Base-by-base conservation (phyloP, 176 grass and related monocot species). In the Zoysia japonica region DNA sequence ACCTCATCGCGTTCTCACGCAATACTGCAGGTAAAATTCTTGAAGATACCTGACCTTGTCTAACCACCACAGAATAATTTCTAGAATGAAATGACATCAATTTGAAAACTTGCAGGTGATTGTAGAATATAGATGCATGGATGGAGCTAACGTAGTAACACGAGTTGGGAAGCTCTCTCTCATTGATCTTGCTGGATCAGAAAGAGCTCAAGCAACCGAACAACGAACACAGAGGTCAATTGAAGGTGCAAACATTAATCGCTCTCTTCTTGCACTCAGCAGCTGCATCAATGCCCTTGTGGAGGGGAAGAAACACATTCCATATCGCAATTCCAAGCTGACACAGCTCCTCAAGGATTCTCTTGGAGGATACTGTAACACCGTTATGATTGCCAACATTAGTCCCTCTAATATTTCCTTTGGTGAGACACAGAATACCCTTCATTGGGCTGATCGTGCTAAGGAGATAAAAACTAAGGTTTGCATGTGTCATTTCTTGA, bases 401-500 rank as follows among this genome's bases (percentile, higher is more conserved):
- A 93, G 90, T 68, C 92, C 92, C 1, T 93, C 87, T 6, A 87
- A 85, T 67, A 72, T 90, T 75, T 80, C 84, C 7, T 99, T 99
- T 52, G 86, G 88, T 64, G 96, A 99, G 85, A 99, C 96, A 15
- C 96, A 99, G 28, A 99, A 99, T 67, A 99, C 96, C 0, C 96
- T 99, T 43, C 96, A 99, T 68, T 99, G 96, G 96, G 96, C 96
- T 64, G 96, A 99, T 73, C 96, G 96, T 65, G 96, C 96, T 79
- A 99, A 99, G 86, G 90, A 99, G 88, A 99, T 99, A 73, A 94
- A 86, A 85, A 95, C 82, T 14, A 93, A 99, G 92, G 95, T 97
- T 44, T 80, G 77, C 35, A 39, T 28, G 44, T 83, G 37, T 39
- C 54, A 64, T 20, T 62, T 64, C 67, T 52, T 56, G 67, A 67